Evolutionary conservation across 2,329 filamentous ascomycete genomes (phyloP), one percentile per base, ranked within the genome.

Genomic region (Juglanconis juglandina): DNA sequence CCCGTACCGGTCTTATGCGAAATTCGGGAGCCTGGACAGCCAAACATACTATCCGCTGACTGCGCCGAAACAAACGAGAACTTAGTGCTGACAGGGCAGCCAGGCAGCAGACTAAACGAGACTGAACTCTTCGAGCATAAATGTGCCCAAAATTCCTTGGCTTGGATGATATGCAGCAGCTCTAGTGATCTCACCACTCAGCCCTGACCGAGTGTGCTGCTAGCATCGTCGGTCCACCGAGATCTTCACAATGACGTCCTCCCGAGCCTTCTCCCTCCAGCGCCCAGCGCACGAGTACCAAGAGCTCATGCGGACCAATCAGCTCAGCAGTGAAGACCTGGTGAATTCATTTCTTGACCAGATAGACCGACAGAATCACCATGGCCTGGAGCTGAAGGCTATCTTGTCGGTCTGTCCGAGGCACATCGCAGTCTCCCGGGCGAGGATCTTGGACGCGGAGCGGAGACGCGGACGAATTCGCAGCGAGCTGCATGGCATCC

Each of bases 401-500:
- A 56, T 77, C 56, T 74, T 77, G 32, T 72, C 70, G 1, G 68
- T 75, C 2, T 72, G 73, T 34, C 75, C 76, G 8, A 68, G 67
- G 60, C 68, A 74, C 57, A 65, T 72, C 37, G 64, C 75, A 8
- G 49, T 77, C 13, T 67, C 68, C 42, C 70, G 68, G 59, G 76
- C 76, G 10, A 69, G 67, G 42, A 64, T 67, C n/a, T 67, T 79
- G 17, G 76, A 78, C 54, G 67, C 72, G 33, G 76, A 77, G 61
- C 67, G 75, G n/a, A 65, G 63, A 35, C 66, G 66, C 37, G 73
- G 74, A 14, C 70, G 68, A 52, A 62, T 70, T 17, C 71, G 75
- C 48, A 71, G 75, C 2, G 70, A 71, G 5, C 58, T 77, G n/a
- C 75, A 78, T 65, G 76, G 76, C 5, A 75, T 77, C 53, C 75